A percentile compares a stretch with the other conserved stretches of the same genome.
phyloP scores from a whole-genome alignment of 176 grass and related monocot species.

The Avena sativa region DNA sequence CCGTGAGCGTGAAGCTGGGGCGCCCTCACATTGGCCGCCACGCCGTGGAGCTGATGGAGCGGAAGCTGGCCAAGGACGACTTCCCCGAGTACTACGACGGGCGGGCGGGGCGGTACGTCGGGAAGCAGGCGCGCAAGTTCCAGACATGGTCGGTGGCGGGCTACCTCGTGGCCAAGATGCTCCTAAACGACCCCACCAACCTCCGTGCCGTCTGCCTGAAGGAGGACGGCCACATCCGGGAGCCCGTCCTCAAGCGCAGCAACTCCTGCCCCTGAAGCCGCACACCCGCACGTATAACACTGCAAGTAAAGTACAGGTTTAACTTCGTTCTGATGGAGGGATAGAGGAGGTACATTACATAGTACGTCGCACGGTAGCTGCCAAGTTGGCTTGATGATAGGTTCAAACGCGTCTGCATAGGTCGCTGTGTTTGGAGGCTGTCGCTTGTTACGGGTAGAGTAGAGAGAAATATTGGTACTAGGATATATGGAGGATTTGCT shows the following conservation, averaged over 20 bases:
- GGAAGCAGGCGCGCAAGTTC: conserved; percentile 67
- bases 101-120: conserved; percentile 51
- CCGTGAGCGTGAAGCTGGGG: conserved; percentile 62
- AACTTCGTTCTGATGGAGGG: conserved; percentile 8
- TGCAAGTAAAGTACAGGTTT: conserved; percentile 17
- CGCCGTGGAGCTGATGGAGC: conserved; percentile 50
- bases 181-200: conserved; percentile 52
- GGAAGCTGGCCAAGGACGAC: conserved; percentile 47
- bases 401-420: not conserved
- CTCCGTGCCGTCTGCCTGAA: conserved; percentile 47
- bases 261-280: conserved; percentile 33
- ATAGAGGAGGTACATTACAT: not conserved
- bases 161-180: conserved; percentile 61
- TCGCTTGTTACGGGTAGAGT: not conserved
- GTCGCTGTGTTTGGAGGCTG: not conserved
- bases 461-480: not conserved
- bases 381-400: not conserved
- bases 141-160: conserved; percentile 66
- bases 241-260: conserved; percentile 51
- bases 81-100: conserved; percentile 71
- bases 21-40: conserved; percentile 35
- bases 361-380: not conserved
- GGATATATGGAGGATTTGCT: not conserved
- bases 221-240: conserved; percentile 46
- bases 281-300: not conserved